phyloP scores from a whole-genome alignment of 495 filamentous ascomycete genomes.

The Pyrenula massariospora region DNA sequence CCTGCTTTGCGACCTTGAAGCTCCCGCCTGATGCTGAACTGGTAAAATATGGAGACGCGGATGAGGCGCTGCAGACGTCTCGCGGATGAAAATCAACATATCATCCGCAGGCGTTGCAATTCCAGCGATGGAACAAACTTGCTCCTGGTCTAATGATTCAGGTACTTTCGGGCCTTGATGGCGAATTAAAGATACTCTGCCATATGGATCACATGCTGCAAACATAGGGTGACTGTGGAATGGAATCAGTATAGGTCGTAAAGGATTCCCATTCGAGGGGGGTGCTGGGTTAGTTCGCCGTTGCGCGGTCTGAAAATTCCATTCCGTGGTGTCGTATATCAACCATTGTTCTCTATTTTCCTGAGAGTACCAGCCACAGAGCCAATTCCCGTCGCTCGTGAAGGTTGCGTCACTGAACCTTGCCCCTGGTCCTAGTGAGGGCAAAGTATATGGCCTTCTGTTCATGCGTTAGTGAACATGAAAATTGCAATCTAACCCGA shows the following conservation, averaged over 20 bases:
- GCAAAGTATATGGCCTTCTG: neutral
- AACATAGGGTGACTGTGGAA: neutral
- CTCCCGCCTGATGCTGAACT: no score
- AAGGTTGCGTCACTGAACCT: neutral
- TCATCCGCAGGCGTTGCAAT: no score
- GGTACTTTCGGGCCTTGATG: neutral
- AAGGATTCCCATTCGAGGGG: neutral
- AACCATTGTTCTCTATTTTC: neutral
- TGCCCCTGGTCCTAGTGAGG: no score
- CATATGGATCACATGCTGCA: neutral
- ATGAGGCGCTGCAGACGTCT: no score
- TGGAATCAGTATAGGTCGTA: neutral
- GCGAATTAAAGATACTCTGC: neutral
- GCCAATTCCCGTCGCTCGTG: neutral
- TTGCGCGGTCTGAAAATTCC: neutral
- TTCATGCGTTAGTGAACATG: neutral
- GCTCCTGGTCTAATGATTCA: neutral
- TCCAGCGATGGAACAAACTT: no score
- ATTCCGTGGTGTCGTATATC: no score
- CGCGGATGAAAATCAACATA: no score
- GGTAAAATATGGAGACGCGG: no score
- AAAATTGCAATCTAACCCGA: no score
- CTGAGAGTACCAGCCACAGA: neutral
- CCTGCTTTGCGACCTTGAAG: no score
- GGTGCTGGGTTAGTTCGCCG: neutral